These are phyloP conservation scores for Ambrosiella xylebori DNA, from an alignment of 2,329 filamentous ascomycete species.

Conservation along the genomic window DNA sequence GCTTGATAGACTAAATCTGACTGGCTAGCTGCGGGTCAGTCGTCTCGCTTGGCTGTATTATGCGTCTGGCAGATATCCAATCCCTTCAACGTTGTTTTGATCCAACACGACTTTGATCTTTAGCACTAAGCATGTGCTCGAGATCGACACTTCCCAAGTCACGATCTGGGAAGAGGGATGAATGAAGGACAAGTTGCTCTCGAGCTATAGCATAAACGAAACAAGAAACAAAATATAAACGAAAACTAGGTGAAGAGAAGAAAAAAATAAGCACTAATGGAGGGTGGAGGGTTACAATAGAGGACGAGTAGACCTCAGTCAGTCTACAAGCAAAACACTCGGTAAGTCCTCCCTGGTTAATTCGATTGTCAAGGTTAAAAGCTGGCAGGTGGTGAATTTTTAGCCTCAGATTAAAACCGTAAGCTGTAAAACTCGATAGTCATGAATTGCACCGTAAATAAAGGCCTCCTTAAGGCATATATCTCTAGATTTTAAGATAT, in stretches of 20 bases:
- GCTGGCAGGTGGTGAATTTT: neutral
- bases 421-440: too few species aligned
- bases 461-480: too few species aligned
- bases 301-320: neutral
- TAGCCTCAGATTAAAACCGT: neutral
- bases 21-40: neutral
- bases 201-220: neutral
- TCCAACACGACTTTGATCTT: too few species aligned
- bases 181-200: neutral
- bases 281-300: neutral
- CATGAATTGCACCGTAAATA: too few species aligned
- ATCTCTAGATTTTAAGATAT: too few species aligned
- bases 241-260: neutral
- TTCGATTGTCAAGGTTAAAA: neutral
- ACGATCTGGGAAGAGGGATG: neutral
- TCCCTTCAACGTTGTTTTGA: neutral
- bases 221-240: constrained; percentile 1
- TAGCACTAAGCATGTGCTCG: too few species aligned
- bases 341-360: neutral
- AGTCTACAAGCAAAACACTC: neutral
- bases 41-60: neutral
- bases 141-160: too few species aligned
- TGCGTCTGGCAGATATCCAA: neutral
- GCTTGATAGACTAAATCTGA: neutral
- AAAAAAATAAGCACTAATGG: neutral